Base-by-base conservation (phyloP, 2,329 filamentous ascomycete species). In the Dactylellina cionopaga region DNA sequence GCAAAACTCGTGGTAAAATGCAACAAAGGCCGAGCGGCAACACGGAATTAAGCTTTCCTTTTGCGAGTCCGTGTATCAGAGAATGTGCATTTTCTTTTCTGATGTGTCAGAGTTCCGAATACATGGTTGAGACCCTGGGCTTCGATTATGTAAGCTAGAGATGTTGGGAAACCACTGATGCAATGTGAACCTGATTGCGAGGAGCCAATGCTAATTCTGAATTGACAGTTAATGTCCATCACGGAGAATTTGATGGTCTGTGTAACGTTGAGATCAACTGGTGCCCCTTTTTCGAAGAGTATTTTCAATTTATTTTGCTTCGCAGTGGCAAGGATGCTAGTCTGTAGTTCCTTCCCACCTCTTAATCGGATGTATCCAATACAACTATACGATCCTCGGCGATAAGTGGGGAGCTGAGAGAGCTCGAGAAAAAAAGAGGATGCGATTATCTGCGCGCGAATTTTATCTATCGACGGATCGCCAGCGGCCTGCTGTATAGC, bases 101-200 rank as follows among this genome's bases (percentile, higher is more conserved):
- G 1, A 13, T 59, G 25, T 7, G 24, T 59, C 4, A 25, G 5
- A 0, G 54, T 59, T 3, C 54, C 54, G 15, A 47, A 59, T 22
- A 59, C 39, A 10, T 59, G 39, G 15, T 46, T 25, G 9, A 59
- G 24, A n/a, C 54, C 15, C 17, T 59, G 54, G 19, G 25, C 39
- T 5, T 46, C 27, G 15, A 59, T 35, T 7, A 59, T 1, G 15
- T 59, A 39, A 2, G 35, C n/a, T 6, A 59, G 27, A 5, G 54
- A 59, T 6, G 39, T 47, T 29, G 54, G 54, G 25, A 59, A 59
- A 2, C 39, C 25, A 35, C 54, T 47, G 37, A 59, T 59, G 1
- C 24, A 1, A 46, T 59, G 25, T 11, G 37, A 9, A 13, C n/a
- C 49, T n/a, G 17, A 11, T 31, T 17, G 15, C 2, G 29, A 37